A percentile compares a stretch with the other conserved stretches of the same genome.
Conservation (phyloP, 805 yeast species). For the Kuraishia borneana region DNA sequence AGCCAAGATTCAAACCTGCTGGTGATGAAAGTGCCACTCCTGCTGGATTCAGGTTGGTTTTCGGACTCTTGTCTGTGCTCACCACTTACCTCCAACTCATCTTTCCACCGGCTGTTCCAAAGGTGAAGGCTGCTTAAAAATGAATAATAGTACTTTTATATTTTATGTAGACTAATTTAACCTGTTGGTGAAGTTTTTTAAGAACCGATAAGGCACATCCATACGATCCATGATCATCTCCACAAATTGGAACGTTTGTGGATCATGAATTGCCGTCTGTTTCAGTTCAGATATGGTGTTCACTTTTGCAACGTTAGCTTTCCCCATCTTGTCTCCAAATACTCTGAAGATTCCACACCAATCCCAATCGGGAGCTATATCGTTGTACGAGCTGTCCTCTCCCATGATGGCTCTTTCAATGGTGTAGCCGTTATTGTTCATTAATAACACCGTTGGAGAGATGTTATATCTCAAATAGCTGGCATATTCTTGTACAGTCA, state of each 20-base stretch:
- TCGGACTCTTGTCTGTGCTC: conserved; percentile 33
- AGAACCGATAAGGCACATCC: conserved; percentile 38
- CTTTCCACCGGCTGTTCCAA: conserved; percentile 31
- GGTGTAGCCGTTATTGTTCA: conserved; percentile 84
- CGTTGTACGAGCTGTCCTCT: conserved; percentile 66
- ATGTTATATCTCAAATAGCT: conserved; percentile 48
- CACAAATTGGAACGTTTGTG: conserved; percentile 18
- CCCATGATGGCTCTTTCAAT: conserved; percentile 85
- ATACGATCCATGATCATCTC: conserved; percentile 49
- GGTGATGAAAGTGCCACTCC: conserved; percentile 25
- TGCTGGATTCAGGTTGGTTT: conserved; percentile 31
- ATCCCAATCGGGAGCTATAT: conserved; percentile 71
- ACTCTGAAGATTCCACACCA: conserved; percentile 31
- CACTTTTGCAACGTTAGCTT: neutral
- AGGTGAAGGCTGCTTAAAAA: conserved; percentile 1
- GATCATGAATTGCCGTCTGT: neutral
- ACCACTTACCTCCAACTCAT: conserved; percentile 41
- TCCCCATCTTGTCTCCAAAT: conserved; percentile 58
- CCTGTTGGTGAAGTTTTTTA: neutral
- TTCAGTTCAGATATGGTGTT: neutral
- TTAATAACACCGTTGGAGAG: conserved; percentile 57
- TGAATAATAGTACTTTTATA: too few relatives aligned
- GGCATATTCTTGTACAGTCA: conserved; percentile 82
- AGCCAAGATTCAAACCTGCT: conserved; percentile 17
- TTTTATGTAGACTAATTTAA: neutral